A percentile compares a stretch with the other conserved stretches of the same genome.
These are phyloP conservation scores for Fusarium pilosicola DNA, from an alignment of 2,329 filamentous ascomycete genomes.

Conservation along the genomic window DNA sequence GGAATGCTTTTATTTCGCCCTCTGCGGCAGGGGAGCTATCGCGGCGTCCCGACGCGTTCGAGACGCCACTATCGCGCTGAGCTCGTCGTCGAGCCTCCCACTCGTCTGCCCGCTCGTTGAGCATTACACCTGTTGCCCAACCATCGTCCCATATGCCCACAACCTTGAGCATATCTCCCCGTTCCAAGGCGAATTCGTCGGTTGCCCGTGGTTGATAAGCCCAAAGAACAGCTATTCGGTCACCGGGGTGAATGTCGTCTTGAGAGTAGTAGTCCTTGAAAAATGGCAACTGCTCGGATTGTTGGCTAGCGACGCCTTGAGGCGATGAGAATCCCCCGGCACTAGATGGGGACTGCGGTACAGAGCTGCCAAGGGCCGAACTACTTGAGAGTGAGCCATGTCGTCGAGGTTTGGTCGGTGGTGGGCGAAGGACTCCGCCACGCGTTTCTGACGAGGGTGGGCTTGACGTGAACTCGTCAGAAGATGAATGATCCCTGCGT, in stretches of 20 bases:
- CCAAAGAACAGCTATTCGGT: slow-evolving; percentile 92
- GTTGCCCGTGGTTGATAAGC: slow-evolving; percentile 93
- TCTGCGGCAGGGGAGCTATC: slow-evolving; percentile 69
- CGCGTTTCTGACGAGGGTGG: slow-evolving; percentile 72
- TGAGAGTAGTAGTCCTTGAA: slow-evolving; percentile 99
- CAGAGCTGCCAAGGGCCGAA: slow-evolving; percentile 77
- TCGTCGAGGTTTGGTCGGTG: slow-evolving; percentile 70
- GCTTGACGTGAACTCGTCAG: slow-evolving; percentile 77
- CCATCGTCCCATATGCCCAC: slow-evolving; percentile 99
- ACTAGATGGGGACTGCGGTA: slow-evolving; percentile 78
- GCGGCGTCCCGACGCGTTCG: slow-evolving; percentile 75
- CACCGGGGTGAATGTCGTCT: slow-evolving; percentile 92
- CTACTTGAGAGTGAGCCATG: slow-evolving; percentile 90
- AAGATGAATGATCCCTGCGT: slow-evolving; percentile 69
- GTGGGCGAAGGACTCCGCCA: slow-evolving; percentile 66
- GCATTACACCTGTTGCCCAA: slow-evolving; percentile 92
- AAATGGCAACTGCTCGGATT: slow-evolving; percentile 93
- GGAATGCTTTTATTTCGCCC: slow-evolving; percentile 97
- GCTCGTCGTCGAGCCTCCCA: slow-evolving; percentile 81
- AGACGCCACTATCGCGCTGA: slow-evolving; percentile 94
- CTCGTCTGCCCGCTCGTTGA: slow-evolving; percentile 86
- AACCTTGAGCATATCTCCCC: slow-evolving; percentile 97
- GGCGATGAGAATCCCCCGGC: slow-evolving; percentile 84
- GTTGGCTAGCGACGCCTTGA: slow-evolving; percentile 83
- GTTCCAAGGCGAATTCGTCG: slow-evolving; percentile 92